phyloP scores from a whole-genome alignment of 768 basidiomycete genomes.

The Filobasidium wieringae region DNA sequence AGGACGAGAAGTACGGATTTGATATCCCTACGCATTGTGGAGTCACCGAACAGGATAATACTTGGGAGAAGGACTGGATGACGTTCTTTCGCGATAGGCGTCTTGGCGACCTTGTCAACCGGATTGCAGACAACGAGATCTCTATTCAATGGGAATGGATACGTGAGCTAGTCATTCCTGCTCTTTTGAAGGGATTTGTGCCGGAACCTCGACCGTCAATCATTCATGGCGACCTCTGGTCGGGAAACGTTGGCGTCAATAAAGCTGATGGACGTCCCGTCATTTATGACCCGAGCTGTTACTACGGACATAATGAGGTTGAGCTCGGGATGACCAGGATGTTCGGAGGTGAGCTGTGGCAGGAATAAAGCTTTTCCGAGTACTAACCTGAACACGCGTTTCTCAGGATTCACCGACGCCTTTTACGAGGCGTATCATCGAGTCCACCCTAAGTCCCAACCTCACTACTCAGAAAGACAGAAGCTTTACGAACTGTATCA shows the following conservation, averaged over 20 bases:
- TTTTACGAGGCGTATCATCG: constrained; percentile 35
- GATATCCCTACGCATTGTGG: constrained; percentile 31
- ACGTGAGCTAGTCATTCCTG: constrained; percentile 25
- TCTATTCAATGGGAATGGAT: constrained; percentile 20
- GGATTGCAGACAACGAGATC: constrained; percentile 24
- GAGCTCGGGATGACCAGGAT: constrained; percentile 37
- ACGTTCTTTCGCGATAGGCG: constrained; percentile 29
- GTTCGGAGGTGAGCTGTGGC: constrained; percentile 30
- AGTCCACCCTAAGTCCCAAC: constrained; percentile 24
- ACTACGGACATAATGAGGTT: constrained; percentile 31
- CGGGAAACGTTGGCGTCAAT: constrained; percentile 34
- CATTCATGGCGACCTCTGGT: constrained; percentile 38
- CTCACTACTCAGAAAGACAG: constrained; percentile 24
- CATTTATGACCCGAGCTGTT: constrained; percentile 32
- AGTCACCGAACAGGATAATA: constrained; percentile 34
- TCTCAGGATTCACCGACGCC: constrained; percentile 27
- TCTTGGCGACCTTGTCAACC: constrained; percentile 25
- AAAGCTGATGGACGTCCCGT: constrained; percentile 16
- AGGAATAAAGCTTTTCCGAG: neutral
- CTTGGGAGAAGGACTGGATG: constrained; percentile 28
- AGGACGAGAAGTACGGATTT: constrained; percentile 24
- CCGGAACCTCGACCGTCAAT: constrained; percentile 30
- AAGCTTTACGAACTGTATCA: constrained; percentile 34
- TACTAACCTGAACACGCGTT: neutral
- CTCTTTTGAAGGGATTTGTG: constrained; percentile 18